phyloP scores from a whole-genome alignment of 352 stramenopile genomes.

The Globisporangium viniferum region DNA sequence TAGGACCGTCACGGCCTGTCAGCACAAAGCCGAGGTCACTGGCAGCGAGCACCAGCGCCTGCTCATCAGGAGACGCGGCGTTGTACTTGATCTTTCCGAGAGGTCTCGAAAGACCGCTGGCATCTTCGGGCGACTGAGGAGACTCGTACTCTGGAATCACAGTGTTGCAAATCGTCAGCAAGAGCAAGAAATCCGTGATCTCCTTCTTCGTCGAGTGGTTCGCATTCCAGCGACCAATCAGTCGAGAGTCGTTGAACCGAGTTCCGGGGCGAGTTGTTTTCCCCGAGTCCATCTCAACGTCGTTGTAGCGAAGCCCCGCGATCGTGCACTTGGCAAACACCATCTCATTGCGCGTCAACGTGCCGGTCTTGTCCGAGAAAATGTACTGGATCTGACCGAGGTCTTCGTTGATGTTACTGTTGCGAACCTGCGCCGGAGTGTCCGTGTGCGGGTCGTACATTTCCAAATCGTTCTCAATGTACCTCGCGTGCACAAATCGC shows the following conservation, averaged over 20 bases:
- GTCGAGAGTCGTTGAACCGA: conserved; percentile 71
- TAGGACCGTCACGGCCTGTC: conserved; percentile 52
- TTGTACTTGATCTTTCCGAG: conserved; percentile 69
- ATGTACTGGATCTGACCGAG: conserved; percentile 90
- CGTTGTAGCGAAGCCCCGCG: conserved; percentile 88
- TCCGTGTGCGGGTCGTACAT: conserved; percentile 72
- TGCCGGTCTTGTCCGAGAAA: conserved; percentile 89
- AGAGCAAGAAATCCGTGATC: conserved; percentile 81
- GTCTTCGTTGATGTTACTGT: conserved; percentile 88
- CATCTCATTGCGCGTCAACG: conserved; percentile 87
- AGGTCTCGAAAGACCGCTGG: not conserved
- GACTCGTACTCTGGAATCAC: conserved; percentile 75
- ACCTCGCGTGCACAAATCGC: conserved; percentile 81
- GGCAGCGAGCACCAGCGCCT: conserved; percentile 73
- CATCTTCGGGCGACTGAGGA: conserved; percentile 22
- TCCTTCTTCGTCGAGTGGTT: conserved; percentile 83
- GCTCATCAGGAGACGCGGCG: conserved; percentile 80
- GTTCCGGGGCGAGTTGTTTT: conserved; percentile 53
- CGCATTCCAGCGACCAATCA: conserved; percentile 68
- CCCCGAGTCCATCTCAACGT: conserved; percentile 60
- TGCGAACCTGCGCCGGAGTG: conserved; percentile 85
- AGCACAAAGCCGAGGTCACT: conserved; percentile 76
- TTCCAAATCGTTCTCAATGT: conserved; percentile 80
- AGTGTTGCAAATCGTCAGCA: conserved; percentile 87
- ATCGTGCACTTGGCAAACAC: conserved; percentile 92